These are phyloP conservation scores for Aspergillus hiratsukae DNA, from an alignment of 2,329 filamentous ascomycete species.

Conservation along the genomic window DNA sequence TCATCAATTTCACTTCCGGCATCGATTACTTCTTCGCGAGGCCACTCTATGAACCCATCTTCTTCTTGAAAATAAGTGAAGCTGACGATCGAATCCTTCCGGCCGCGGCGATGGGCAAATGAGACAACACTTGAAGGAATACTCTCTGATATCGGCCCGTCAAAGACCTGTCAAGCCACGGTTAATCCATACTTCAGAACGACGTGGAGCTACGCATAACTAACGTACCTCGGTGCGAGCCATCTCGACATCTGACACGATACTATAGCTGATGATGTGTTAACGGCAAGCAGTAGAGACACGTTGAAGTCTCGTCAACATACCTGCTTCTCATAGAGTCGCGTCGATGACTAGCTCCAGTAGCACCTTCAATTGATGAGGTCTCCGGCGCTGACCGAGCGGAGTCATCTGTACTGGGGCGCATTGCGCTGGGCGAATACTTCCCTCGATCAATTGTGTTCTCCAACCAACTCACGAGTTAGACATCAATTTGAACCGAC, in stretches of 20 bases:
- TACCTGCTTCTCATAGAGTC: slow-evolving; percentile 41
- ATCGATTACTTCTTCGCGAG: slow-evolving; percentile 47
- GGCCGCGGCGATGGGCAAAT: slow-evolving; percentile 76
- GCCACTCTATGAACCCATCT: slow-evolving; percentile 54
- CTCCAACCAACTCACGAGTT: background rate
- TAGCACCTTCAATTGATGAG: slow-evolving; percentile 18
- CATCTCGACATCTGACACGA: slow-evolving; percentile 97
- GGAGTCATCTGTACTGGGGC: slow-evolving; percentile 26
- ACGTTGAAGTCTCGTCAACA: slow-evolving; percentile 1
- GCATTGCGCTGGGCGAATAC: background rate
- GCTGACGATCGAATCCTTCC: slow-evolving; percentile 80
- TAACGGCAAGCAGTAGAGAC: slow-evolving; percentile 9
- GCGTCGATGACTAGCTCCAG: slow-evolving; percentile 24
- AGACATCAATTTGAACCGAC: background rate
- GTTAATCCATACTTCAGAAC: slow-evolving; percentile 5
- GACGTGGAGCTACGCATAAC: background rate
- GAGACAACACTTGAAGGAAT: slow-evolving; percentile 91
- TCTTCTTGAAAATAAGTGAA: slow-evolving; percentile 82
- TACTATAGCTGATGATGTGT: slow-evolving; percentile 53
- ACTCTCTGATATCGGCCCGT: slow-evolving; percentile 90
- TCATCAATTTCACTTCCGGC: slow-evolving; percentile 43
- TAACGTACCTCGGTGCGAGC: slow-evolving; percentile 78
- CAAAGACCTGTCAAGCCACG: slow-evolving; percentile 59
- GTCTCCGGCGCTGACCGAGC: slow-evolving; percentile 21
- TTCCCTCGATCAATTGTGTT: background rate